Percentiles rank a stretch among this genome's conserved stretches.
These are phyloP conservation scores for Boletus semigastroideus DNA, from an alignment of 1,284 basidiomycete genomes.

Conservation along the genomic window DNA sequence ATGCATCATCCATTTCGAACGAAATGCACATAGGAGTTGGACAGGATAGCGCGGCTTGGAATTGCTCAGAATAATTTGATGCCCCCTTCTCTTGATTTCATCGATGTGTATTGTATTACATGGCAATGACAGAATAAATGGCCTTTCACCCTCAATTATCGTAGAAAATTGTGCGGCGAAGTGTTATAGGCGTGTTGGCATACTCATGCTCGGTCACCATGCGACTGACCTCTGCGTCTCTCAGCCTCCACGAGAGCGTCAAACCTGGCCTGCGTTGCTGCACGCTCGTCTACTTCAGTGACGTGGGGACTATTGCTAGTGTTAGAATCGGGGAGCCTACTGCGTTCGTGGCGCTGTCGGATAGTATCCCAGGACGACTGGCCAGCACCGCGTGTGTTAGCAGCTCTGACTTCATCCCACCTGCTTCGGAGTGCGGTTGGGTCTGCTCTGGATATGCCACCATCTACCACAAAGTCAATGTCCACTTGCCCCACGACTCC, in stretches of 20 bases:
- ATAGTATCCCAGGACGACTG: constrained; percentile 66
- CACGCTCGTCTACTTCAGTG: constrained; percentile 36
- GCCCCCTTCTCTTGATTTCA: constrained; percentile 1
- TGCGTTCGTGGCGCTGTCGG: constrained; percentile 56
- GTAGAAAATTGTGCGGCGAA: not conserved
- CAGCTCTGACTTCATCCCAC: constrained; percentile 66
- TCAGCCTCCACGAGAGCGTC: constrained; percentile 60
- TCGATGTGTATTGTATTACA: constrained; percentile 7
- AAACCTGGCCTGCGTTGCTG: constrained; percentile 52
- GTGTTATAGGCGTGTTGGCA: not conserved
- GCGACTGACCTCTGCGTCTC: constrained; percentile 36
- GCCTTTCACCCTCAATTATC: not conserved
- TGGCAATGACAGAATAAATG: constrained; percentile 1
- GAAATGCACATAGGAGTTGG: constrained; percentile 7
- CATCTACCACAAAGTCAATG: constrained; percentile 6
- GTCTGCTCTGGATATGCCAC: constrained; percentile 12
- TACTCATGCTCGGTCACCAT: constrained; percentile 9
- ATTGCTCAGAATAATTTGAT: constrained; percentile 9
- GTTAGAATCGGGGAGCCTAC: constrained; percentile 27
- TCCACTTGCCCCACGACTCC: not conserved
- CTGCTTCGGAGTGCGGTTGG: constrained; percentile 34
- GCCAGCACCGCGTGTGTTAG: constrained; percentile 44
- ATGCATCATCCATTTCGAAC: constrained; percentile 4
- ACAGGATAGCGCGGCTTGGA: constrained; percentile 13
- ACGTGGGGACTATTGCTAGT: constrained; percentile 7